Evolutionary conservation across 2,329 filamentous ascomycete species (phyloP).

Genomic region (Fusarium sp.): DNA sequence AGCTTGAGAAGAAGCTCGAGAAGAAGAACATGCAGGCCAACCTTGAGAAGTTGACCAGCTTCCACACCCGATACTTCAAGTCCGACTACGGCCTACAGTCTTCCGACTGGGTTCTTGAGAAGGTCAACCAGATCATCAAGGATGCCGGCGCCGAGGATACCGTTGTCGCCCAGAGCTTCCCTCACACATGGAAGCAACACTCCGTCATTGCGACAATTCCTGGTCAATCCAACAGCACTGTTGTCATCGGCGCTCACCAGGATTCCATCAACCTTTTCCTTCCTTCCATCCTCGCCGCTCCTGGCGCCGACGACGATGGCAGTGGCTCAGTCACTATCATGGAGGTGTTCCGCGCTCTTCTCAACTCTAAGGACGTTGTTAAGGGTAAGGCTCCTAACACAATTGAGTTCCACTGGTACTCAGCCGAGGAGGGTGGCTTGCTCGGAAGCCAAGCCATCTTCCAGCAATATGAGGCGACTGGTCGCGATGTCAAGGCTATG

Average conservation of each 20-base stretch:
- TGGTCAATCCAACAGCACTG: slow-evolving; percentile 83
- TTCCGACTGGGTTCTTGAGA: slow-evolving; percentile 84
- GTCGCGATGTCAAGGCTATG: slow-evolving; percentile 90
- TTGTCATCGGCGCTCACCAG: slow-evolving; percentile 92
- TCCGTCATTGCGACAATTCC: slow-evolving; percentile 93
- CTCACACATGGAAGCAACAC: slow-evolving; percentile 88
- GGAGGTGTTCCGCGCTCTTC: slow-evolving; percentile 85
- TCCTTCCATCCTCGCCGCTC: slow-evolving; percentile 83
- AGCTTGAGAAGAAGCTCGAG: slow-evolving; percentile 74
- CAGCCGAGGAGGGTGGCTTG: slow-evolving; percentile 87
- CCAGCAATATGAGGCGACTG: slow-evolving; percentile 77
- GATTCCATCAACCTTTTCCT: slow-evolving; percentile 95
- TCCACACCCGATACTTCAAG: slow-evolving; percentile 86
- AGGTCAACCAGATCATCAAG: slow-evolving; percentile 77
- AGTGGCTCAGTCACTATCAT: slow-evolving; percentile 94
- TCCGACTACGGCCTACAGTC: slow-evolving; percentile 83
- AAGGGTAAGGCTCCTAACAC: slow-evolving; percentile 82
- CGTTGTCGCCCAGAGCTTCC: slow-evolving; percentile 78
- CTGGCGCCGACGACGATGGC: slow-evolving; percentile 95
- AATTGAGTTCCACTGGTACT: slow-evolving; percentile 97
- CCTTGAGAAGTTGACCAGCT: slow-evolving; percentile 80
- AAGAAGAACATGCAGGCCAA: slow-evolving; percentile 82
- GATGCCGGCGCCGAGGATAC: slow-evolving; percentile 76
- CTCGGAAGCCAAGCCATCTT: slow-evolving; percentile 93
- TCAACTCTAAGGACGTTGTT: slow-evolving; percentile 76